Conservation (phyloP, 495 filamentous ascomycete genomes). For the Aspergillus panamensis region DNA sequence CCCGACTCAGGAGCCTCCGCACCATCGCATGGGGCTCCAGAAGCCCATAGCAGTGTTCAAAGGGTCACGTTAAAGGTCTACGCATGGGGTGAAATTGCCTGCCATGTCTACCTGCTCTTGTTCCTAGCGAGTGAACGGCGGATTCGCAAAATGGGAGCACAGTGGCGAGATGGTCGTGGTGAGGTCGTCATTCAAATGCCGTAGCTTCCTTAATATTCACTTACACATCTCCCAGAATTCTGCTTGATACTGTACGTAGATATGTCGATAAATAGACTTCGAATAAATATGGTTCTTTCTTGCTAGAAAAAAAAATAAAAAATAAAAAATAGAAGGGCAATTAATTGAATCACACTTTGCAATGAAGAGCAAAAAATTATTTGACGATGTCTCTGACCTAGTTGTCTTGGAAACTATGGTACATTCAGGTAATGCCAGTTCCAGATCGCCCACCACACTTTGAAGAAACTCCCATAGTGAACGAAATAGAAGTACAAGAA, state of each 20-base stretch:
- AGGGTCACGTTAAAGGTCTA: slow-evolving; percentile 50
- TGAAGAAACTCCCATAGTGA: not conserved
- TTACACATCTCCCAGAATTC: too few species aligned
- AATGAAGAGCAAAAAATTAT: too few species aligned
- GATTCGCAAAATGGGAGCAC: slow-evolving; percentile 48
- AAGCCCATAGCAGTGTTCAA: not conserved
- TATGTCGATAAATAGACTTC: too few species aligned
- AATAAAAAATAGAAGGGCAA: not conserved
- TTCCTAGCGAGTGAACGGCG: slow-evolving; percentile 60
- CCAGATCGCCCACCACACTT: not conserved
- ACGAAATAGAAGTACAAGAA: not conserved
- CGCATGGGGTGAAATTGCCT: slow-evolving; percentile 61
- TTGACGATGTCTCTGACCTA: not conserved
- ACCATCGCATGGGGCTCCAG: not conserved
- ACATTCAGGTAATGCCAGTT: slow-evolving; percentile 1
- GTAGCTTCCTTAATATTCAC: not conserved
- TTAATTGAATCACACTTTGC: too few species aligned
- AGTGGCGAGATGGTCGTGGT: slow-evolving; percentile 59
- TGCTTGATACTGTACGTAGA: too few species aligned
- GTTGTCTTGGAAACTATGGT: not conserved
- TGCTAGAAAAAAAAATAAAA: not conserved
- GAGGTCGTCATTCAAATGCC: slow-evolving; percentile 47
- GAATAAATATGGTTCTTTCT: too few species aligned
- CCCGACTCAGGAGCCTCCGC: slow-evolving; percentile 6
- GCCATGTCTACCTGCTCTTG: slow-evolving; percentile 62